A percentile compares a stretch with the other conserved stretches of the same genome.
These are phyloP conservation scores for Chlorella sp. DNA, from an alignment of 139 green algal species.

Conservation along the genomic window DNA sequence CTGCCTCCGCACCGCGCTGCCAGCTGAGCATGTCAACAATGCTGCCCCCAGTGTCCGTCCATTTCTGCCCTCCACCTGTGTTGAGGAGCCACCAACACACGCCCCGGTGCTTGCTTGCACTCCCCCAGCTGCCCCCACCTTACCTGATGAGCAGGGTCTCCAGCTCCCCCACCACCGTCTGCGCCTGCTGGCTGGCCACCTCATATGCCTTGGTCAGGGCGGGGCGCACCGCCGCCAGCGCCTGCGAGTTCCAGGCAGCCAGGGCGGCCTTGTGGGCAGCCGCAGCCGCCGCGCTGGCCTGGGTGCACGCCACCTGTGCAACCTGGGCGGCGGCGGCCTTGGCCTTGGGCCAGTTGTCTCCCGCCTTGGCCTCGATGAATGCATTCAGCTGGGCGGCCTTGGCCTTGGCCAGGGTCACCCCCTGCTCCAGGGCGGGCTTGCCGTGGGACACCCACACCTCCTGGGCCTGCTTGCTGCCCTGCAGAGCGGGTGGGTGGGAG, in stretches of 20 bases:
- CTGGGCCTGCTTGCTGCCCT: background rate
- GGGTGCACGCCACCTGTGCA: background rate
- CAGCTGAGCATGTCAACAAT: background rate
- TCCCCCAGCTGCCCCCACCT: background rate
- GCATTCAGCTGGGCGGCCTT: conserved; percentile 18
- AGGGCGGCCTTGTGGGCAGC: background rate
- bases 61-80: background rate
- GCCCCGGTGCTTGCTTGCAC: background rate
- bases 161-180: conserved; percentile 12
- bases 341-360: conserved; percentile 21
- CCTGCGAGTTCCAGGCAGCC: conserved; percentile 4
- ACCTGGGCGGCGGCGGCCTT: conserved; percentile 1
- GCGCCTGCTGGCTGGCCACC: background rate
- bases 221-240: conserved; percentile 12
- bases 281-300: background rate
- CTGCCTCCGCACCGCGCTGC: background rate
- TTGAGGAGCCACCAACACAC: background rate
- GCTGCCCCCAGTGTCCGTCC: background rate
- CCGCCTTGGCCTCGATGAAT: background rate
- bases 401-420: background rate
- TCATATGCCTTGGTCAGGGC: background rate
- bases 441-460: background rate
- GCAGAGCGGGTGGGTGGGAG: background rate
- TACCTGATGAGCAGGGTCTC: conserved; percentile 33
- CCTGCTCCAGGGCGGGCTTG: background rate